Evolutionary conservation across 306 rosid species (phyloP).

Genomic region (Acacia crassicarpa): DNA sequence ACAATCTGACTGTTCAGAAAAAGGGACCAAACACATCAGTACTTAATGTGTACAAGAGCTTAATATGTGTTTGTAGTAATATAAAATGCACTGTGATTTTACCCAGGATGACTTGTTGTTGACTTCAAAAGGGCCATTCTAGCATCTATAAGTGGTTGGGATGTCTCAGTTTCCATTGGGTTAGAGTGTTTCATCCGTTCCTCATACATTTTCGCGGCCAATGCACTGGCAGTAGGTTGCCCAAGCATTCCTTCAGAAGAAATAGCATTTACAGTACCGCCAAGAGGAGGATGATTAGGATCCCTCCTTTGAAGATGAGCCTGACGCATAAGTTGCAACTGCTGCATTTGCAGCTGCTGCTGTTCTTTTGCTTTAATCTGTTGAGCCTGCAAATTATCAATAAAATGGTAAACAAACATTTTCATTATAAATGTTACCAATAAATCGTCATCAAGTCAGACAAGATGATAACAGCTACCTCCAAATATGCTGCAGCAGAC

Average conservation of each 20-base stretch:
- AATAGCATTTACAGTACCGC: slow-evolving; percentile 63
- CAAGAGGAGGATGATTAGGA: slow-evolving; percentile 70
- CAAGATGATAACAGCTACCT: slow-evolving; percentile 47
- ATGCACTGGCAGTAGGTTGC: slow-evolving; percentile 76
- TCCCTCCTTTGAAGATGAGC: slow-evolving; percentile 91
- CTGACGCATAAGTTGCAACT: slow-evolving; percentile 81
- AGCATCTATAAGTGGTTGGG: slow-evolving; percentile 90
- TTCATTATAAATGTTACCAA: slow-evolving; percentile 14
- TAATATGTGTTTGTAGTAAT: slow-evolving; percentile 21
- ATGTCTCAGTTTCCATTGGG: slow-evolving; percentile 77
- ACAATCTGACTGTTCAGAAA: slow-evolving; percentile 71
- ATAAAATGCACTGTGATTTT: slow-evolving; percentile 31
- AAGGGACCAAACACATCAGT: slow-evolving; percentile 26
- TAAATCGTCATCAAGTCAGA: slow-evolving; percentile 4
- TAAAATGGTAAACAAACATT: slow-evolving; percentile 1
- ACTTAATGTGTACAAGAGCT: slow-evolving; percentile 6
- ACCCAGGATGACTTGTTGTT: slow-evolving; percentile 81
- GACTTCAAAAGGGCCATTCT: slow-evolving; percentile 86
- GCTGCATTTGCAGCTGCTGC: slow-evolving; percentile 84
- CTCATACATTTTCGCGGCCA: slow-evolving; percentile 92
- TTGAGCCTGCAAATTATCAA: slow-evolving; percentile 57
- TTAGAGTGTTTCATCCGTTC: slow-evolving; percentile 84
- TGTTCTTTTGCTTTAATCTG: slow-evolving; percentile 80
- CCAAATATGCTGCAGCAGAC: slow-evolving; percentile 83
- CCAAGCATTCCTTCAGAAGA: slow-evolving; percentile 82